Conservation (phyloP, 805 yeast genomes). For the Wickerhamiella musiphila region DNA sequence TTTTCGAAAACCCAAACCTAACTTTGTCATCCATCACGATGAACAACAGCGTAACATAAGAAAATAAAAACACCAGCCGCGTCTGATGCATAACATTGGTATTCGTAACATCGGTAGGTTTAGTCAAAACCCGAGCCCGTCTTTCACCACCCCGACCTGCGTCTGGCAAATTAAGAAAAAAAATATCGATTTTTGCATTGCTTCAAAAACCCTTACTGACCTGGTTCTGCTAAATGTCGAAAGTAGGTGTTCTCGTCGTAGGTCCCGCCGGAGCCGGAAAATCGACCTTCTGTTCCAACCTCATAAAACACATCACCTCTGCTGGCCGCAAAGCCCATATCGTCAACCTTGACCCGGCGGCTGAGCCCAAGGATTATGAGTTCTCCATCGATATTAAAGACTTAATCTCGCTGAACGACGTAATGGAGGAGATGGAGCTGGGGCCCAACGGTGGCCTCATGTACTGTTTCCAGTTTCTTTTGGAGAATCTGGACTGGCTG, state of each 20-base stretch:
- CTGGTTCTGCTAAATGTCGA: no score
- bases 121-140: no score
- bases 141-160: no score
- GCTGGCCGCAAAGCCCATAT: slow-evolving; percentile 87
- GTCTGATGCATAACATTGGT: no score
- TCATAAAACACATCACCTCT: slow-evolving; percentile 74
- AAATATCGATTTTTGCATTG: no score
- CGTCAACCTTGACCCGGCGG: slow-evolving; percentile 93
- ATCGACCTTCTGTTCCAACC: slow-evolving; percentile 78
- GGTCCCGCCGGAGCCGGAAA: slow-evolving; percentile 99
- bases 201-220: no score
- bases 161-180: no score
- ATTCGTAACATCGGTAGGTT: no score
- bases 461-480: slow-evolving; percentile 77
- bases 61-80: no score
- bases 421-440: slow-evolving; percentile 80
- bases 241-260: slow-evolving; percentile 82
- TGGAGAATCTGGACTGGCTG: slow-evolving; percentile 88
- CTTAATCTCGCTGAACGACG: slow-evolving; percentile 77
- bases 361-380: slow-evolving; percentile 80
- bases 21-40: no score
- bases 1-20: no score
- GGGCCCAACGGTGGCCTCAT: slow-evolving; percentile 94
- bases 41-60: no score
- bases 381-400: slow-evolving; percentile 87